Base-by-base conservation (phyloP, 2,329 filamentous ascomycete genomes). In the Cladophialophora yegresii region DNA sequence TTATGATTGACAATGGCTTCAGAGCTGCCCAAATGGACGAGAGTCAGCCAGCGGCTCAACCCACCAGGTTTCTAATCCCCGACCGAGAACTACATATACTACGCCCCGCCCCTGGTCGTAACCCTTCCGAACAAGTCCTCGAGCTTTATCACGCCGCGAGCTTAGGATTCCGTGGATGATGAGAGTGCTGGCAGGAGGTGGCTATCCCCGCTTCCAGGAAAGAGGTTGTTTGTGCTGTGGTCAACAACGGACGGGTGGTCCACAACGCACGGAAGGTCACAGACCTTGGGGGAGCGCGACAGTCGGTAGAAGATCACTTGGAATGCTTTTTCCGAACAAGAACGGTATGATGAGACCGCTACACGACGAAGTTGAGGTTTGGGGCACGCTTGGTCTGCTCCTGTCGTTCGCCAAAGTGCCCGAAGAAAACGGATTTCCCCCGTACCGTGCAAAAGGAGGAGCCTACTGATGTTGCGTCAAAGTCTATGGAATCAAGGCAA, bases 21-120 rank as follows among this genome's bases (percentile, higher is more conserved):
- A 93, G 90, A 92, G 77, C 79, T 93, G 58, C 89, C 88, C 62
- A 92, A 98, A 81, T 98, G 93, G 93, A 98, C 93, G 72, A 89
- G 93, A 80, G 89, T 98, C 68, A 96, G 91, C 70, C 93, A 98
- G 79, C 84, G 93, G 79, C 76, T 97, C 77, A 98, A 98, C 78
- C 93, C 93, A 64, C 93, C 93, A 54, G 93, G 93, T 80, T 98
- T 93, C 80, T 97, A 64, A 64, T 43, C n/a, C 47, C 47, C 23
- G 47, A 28, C 22, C 9, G 47, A 50, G 12, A 28, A 20, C 47
- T 50, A 50, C 47, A 50, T 50, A 13, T 50, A 50, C 9, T 12
- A 50, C 23, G 22, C 47, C 22, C 9, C 47, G 12, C 13, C 47
- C 23, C 47, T 28, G 23, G 3, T 13, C 10, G n/a, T 4, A 5